Evolutionary conservation across 169 alveolate species (phyloP), one percentile per base, ranked within the genome.

Genomic region (Toxoplasma gondii): DNA sequence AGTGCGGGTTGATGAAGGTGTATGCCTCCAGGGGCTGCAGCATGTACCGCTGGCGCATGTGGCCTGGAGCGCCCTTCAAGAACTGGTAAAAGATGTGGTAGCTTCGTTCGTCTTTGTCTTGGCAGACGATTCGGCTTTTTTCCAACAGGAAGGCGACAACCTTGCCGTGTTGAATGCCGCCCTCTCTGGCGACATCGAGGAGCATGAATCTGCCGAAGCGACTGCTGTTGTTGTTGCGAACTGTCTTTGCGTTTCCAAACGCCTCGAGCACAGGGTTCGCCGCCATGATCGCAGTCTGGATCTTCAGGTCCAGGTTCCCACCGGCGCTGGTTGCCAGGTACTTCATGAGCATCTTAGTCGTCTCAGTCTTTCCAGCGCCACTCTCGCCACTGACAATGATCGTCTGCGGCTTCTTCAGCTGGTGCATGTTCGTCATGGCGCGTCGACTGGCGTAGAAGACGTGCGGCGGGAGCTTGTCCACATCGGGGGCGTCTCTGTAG

Each of bases 361-460:
- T 98, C 97, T 99, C 99, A 7, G 99, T 99, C 96, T 99, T 99
- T 27, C 99, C 99, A 44, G 99, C 99, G 38, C 99, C 99, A 22
- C 99, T 98, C 95, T 99, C 99, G 29, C 99, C 99, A 90, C 99
- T 97, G 81, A 99, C 99, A 44, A 99, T 98, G 93, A 99, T 98
- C 31, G 99, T 98, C 94, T 99, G 99, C 93, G 91, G 53, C 84
- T 74, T 92, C 84, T 64, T 78, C 58, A 91, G 94, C 81, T 84
- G 94, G 45, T 88, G 94, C 5, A 91, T 83, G 41, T 88, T 92
- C 81, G 78, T 94, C 41, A 95, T 78, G n/a, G 94, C 97, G 64
- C 88, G 92, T 58, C 96, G 92, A n/a, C 98, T 97, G n/a, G 98
- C 96, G 54, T 96, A 94, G 92, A 97, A 98, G 64, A 97, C 97